Percentiles rank a stretch among this genome's conserved stretches.
phyloP scores from a whole-genome alignment of 108 stramenopile genomes.

The Stephanodiscus minutulus region DNA sequence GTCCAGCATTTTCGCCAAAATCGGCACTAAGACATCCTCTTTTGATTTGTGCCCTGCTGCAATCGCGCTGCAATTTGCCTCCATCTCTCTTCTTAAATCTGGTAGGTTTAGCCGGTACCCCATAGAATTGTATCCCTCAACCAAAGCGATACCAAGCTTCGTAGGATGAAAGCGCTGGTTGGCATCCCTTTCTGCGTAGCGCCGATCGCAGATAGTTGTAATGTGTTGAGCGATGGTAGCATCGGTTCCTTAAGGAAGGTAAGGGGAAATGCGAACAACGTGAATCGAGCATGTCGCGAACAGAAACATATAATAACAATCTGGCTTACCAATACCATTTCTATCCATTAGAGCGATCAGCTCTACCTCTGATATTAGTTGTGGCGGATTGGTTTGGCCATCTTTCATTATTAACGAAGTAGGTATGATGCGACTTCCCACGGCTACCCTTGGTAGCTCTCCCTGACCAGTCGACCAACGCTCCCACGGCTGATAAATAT shows the following conservation, averaged over 20 bases:
- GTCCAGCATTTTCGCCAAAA: slow-evolving; percentile 80
- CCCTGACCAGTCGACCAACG: slow-evolving; percentile 91
- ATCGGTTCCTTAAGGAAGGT: slow-evolving; percentile 78
- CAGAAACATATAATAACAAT: too few species aligned
- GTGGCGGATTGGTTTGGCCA: slow-evolving; percentile 74
- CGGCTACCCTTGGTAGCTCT: slow-evolving; percentile 67
- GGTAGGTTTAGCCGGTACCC: slow-evolving; percentile 95
- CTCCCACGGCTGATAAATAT: slow-evolving; percentile 89
- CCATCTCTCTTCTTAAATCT: slow-evolving; percentile 82
- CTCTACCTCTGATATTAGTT: slow-evolving; percentile 76
- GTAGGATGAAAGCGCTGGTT: slow-evolving; percentile 82
- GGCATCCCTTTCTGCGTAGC: slow-evolving; percentile 81
- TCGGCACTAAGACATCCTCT: slow-evolving; percentile 68
- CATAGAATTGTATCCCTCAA: slow-evolving; percentile 95
- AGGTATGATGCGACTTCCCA: slow-evolving; percentile 77
- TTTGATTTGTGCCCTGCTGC: slow-evolving; percentile 78
- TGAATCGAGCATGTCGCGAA: too few species aligned
- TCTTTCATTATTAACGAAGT: slow-evolving; percentile 74
- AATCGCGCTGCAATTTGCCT: slow-evolving; percentile 80
- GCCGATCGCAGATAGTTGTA: slow-evolving; percentile 79
- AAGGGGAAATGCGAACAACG: slow-evolving; percentile 24
- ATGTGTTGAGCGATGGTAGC: slow-evolving; percentile 93
- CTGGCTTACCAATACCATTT: slow-evolving; percentile 21
- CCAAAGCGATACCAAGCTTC: slow-evolving; percentile 86
- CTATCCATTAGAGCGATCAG: slow-evolving; percentile 67